Evolutionary conservation across 257 asterid genomes (phyloP).

Genomic region (Salvia hispanica): DNA sequence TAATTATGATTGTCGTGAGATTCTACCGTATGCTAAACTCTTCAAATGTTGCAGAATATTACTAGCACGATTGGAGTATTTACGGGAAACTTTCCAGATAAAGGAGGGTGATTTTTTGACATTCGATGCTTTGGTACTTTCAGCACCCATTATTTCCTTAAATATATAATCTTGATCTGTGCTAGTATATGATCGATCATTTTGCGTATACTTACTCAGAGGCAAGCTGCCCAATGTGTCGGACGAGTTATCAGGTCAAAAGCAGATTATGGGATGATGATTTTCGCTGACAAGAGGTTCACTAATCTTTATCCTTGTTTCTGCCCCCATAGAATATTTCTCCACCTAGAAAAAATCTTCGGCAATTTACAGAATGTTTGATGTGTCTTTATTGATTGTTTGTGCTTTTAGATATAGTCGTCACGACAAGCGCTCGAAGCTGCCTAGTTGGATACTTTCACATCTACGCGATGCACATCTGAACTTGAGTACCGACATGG

Average conservation of each 20-base stretch:
- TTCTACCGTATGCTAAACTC: not conserved
- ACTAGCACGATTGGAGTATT: conserved; percentile 87
- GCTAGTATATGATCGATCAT: not conserved
- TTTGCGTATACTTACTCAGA: conserved; percentile 44
- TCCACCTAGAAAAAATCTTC: not conserved
- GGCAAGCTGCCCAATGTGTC: conserved; percentile 99
- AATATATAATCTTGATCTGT: not conserved
- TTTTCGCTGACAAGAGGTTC: conserved; percentile 96
- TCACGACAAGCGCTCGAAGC: conserved; percentile 92
- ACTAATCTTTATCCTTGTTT: conserved; percentile 43
- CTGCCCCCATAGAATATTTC: not conserved
- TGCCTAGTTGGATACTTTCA: conserved; percentile 96
- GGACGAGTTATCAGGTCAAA: conserved; percentile 98
- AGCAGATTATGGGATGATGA: conserved; percentile 99
- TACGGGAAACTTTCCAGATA: conserved; percentile 93
- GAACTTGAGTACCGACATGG: conserved; percentile 98
- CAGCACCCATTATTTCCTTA: conserved; percentile 13
- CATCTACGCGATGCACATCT: conserved; percentile 95
- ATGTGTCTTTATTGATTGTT: conserved; percentile 21
- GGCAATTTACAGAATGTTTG: not conserved
- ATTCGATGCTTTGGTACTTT: conserved; percentile 90
- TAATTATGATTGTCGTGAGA: not conserved
- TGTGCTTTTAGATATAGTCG: conserved; percentile 75
- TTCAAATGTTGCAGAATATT: conserved; percentile 63
- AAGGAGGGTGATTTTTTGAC: conserved; percentile 95